phyloP scores from a whole-genome alignment of 2,329 filamentous ascomycete species.

The Magnaporthiopsis poae region DNA sequence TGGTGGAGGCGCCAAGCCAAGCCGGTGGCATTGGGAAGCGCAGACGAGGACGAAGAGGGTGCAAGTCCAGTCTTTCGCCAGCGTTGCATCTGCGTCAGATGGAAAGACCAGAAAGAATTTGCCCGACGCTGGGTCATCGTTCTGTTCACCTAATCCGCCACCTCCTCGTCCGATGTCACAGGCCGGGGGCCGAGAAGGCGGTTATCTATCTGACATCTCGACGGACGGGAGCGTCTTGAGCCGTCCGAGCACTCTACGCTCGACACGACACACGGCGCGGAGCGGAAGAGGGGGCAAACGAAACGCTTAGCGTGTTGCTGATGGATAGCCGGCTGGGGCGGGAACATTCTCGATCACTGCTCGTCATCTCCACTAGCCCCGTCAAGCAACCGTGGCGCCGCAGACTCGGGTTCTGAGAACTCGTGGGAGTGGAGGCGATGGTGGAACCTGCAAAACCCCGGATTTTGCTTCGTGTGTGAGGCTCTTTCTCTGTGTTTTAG shows the following conservation, averaged over 20 bases:
- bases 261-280: too few relatives aligned
- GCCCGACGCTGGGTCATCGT: background rate
- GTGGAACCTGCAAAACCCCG: too few relatives aligned
- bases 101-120: background rate
- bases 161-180: background rate
- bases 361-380: background rate
- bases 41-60: too few relatives aligned
- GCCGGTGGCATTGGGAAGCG: background rate
- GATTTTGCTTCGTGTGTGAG: too few relatives aligned
- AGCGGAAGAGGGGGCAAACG: background rate
- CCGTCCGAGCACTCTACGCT: too few relatives aligned
- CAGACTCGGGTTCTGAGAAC: too few relatives aligned
- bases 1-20: background rate
- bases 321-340: background rate
- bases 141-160: too few relatives aligned
- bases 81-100: background rate
- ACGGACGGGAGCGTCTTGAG: background rate
- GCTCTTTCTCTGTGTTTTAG: too few relatives aligned
- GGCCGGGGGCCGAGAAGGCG: background rate
- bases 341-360: background rate
- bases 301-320: background rate
- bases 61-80: too few relatives aligned
- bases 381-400: too few relatives aligned
- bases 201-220: background rate
- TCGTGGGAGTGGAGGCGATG: too few relatives aligned